These are phyloP conservation scores for Haplosporangium sp. DNA, from an alignment of 371 early-diverging fungal species.

Conservation along the genomic window DNA sequence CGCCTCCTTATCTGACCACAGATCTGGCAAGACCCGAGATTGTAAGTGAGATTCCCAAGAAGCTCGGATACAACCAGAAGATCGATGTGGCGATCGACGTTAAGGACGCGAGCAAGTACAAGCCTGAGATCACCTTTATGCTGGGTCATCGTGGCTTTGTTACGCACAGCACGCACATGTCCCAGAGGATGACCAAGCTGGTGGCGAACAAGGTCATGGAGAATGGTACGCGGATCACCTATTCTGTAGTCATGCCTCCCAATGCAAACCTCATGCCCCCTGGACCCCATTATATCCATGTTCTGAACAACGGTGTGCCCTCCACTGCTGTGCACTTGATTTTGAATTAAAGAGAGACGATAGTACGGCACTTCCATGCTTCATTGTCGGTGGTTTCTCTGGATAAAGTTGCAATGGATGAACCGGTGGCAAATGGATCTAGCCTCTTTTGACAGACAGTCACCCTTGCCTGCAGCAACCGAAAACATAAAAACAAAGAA, in stretches of 20 bases:
- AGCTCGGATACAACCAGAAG: slow-evolving; percentile 56
- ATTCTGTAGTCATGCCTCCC: slow-evolving; percentile 62
- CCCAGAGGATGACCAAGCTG: slow-evolving; percentile 63
- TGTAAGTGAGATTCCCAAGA: slow-evolving; percentile 59
- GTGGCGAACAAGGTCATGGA: slow-evolving; percentile 39
- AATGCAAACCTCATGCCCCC: slow-evolving; percentile 69
- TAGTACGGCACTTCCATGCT: too few species aligned
- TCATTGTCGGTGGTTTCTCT: too few species aligned
- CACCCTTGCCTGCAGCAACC: too few species aligned
- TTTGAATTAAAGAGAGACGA: slow-evolving; percentile 15
- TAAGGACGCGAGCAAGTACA: slow-evolving; percentile 28
- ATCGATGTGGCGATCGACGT: slow-evolving; percentile 54
- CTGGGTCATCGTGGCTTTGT: slow-evolving; percentile 64
- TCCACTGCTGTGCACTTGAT: slow-evolving; percentile 29
- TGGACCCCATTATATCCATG: slow-evolving; percentile 65
- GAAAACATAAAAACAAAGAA: too few species aligned
- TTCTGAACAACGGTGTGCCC: slow-evolving; percentile 69
- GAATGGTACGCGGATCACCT: slow-evolving; percentile 48
- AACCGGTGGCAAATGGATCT: too few species aligned
- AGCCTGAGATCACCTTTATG: slow-evolving; percentile 37
- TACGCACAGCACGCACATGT: slow-evolving; percentile 76
- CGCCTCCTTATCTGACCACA: slow-evolving; percentile 69
- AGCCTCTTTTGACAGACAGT: too few species aligned
- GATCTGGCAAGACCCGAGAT: slow-evolving; percentile 60
- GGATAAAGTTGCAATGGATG: too few species aligned